Evolutionary conservation across 306 rosid species (phyloP), one percentile per base, ranked within the genome.

Genomic region (Cucurbita ficifolia): DNA sequence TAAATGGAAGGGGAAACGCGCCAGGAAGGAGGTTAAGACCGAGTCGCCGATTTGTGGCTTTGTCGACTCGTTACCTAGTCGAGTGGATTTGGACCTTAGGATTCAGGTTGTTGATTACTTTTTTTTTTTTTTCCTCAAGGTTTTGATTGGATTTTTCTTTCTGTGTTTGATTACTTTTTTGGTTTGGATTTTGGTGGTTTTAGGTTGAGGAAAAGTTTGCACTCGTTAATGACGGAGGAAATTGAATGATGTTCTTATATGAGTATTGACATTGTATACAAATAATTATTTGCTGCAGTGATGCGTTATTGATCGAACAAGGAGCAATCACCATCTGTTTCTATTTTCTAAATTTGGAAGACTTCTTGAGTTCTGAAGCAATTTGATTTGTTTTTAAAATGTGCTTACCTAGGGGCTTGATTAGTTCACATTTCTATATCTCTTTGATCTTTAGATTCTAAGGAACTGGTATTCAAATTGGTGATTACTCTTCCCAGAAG

Each of bases 21-120:
- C 76, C 9, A 79, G 76, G 67, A 84, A 73, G 81, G 84, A 82
- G 63, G 78, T 84, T 79, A 70, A 78, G 72, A 76, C 59, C 68
- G 74, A 82, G 78, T 90, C 88, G 29, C 84, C 87, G n/a, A 75
- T 81, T n/a, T 33, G n/a, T 75, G 80, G 39, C 35, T 72, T 75
- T 55, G 65, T 40, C 38, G 60, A 67, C 82, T 80, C 84, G 24
- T 72, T 61, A 12, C 72, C 84, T 1, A 67, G 35, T 60, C 60
- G 54, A 48, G 75, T 70, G 75, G 89, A 88, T 83, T 87, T 79
- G 71, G 62, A 82, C 56, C 81, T 16, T 87, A 77, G 24, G 80
- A 67, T 61, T 58, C 49, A 75, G 70, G 70, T 61, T 74, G 1
- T 54, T 55, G 43, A 6, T 10, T 22, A 4, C 68, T 12, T 0